Base-by-base conservation (phyloP, 495 filamentous ascomycete genomes). In the Aspergillus bertholletiae region DNA sequence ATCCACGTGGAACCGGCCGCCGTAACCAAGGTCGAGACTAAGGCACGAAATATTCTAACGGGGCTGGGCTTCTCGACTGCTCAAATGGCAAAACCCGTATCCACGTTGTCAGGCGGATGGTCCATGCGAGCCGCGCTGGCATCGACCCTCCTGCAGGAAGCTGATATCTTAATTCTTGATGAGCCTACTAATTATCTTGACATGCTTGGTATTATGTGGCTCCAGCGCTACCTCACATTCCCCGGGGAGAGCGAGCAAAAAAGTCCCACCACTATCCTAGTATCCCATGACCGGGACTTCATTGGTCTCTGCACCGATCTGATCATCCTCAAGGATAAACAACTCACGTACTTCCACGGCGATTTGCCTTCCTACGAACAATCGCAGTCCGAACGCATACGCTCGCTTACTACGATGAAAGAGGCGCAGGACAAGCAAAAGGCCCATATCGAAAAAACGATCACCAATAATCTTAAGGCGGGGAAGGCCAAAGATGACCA, bases 121-220 rank as follows among this genome's bases (percentile, higher is more conserved):
- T 78, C 74, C 22, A 93, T 90, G 83, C 79, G 89, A 35, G 84
- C 79, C 44, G 77, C 82, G 53, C 77, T 93, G 7, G 88, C 88
- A 2, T 76, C 78, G 15, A 77, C 81, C 12, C 75, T 95, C 11
- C 75, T 88, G 5, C 84, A 88, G 59, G 75, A 82, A n/a, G 79
- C 86, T 0, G 88, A 92, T 58, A 82, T 93, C 46, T 77, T 93
- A 58, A 87, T 95, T 46, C 84, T 95, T 17, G 89, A 95, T 73
- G 90, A 95, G 61, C 89, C 90, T 4, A 93, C 90, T 47, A 93
- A 93, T 64, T 92, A 88, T 65, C 75, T 93, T 2, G 90, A 95
- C 63, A 78, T 95, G 0, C 76, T 89, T 0, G 85, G 85, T n/a
- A 87, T 93, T 21, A 80, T 93, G 24, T 95, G 89, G 89, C 79